A percentile compares a stretch with the other conserved stretches of the same genome.
These are phyloP conservation scores for Trichosanthes cucumerina DNA, from an alignment of 306 rosid species.

Conservation along the genomic window DNA sequence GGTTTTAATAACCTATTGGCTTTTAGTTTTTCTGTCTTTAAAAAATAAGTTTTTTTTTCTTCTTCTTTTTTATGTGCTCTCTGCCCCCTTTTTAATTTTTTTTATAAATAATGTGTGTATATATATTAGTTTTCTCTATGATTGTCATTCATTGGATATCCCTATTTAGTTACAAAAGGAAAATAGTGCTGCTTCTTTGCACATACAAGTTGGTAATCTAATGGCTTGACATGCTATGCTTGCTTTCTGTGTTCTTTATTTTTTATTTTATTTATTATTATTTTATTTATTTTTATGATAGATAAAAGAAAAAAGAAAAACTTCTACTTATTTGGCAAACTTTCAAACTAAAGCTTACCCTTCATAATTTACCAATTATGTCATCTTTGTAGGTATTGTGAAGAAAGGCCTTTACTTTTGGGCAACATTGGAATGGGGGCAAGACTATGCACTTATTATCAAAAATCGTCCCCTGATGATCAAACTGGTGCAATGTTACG, in stretches of 20 bases:
- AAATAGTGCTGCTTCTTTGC: neutral
- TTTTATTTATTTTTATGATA: neutral
- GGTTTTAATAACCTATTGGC: neutral
- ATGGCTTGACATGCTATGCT: neutral
- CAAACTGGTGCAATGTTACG: conserved; percentile 69
- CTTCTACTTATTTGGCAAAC: neutral
- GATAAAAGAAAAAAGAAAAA: neutral
- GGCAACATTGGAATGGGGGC: conserved; percentile 96
- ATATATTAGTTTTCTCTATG: neutral
- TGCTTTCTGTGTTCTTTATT: neutral
- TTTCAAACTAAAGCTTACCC: conserved; percentile 6
- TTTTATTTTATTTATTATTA: too few species aligned
- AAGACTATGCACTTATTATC: conserved; percentile 88
- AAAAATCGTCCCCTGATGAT: conserved; percentile 77
- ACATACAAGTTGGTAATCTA: neutral
- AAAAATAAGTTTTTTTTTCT: neutral
- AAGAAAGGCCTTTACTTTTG: conserved; percentile 93
- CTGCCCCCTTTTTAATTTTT: neutral
- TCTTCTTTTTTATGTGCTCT: too few species aligned
- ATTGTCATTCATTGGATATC: neutral
- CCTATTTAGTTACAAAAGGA: neutral
- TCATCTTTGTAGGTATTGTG: conserved; percentile 63
- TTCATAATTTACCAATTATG: conserved; percentile 10
- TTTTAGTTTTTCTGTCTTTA: neutral
- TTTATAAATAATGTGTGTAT: neutral